Base-by-base conservation (phyloP, 2,329 filamentous ascomycete genomes). In the Aspergillus piperis region DNA sequence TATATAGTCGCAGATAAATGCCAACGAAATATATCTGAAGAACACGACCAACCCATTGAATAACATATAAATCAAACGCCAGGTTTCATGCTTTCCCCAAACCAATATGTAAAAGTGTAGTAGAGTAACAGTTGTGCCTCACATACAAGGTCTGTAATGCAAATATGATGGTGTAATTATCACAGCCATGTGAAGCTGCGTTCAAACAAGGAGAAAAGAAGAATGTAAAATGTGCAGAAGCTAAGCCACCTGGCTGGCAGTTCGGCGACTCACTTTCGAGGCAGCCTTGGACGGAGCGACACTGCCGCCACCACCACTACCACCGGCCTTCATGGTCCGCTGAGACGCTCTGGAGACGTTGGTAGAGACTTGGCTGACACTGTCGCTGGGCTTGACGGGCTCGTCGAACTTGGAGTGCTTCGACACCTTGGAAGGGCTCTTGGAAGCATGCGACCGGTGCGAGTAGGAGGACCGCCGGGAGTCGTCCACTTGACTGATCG, bases 401-500 rank as follows among this genome's bases (percentile, higher is more conserved):
- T 77, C 74, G 32, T 78, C 77, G 61, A 74, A 76, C 61, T 72
- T 73, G 13, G 71, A 70, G 27, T 70, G 66, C 54, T 62, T 71
- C 19, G 74, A 75, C 10, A 65, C 52, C 36, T 67, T 63, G 3
- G 71, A 71, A 10, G 61, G 61, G 15, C 65, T 53, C 59, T 68
- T 73, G 2, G 72, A 74, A 25, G 65, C 66, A 41, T 71, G 65
- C 8, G 71, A 68, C 36, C 65, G 66, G 47, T 68, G 66, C 15
- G 62, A 71, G 57, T 73, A 64, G 17, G 64, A 61, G n/a, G 70
- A 73, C 21, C 69, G 62, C 7, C 68, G 62, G 17, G 66, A 63
- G 11, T 66, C 63, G n/a, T 71, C 74, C 25, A 93, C 82, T 51
- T 92, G 90, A 65, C 88, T 87, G 62, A 92, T 86, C 0, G 92